Conservation (phyloP, 2,329 filamentous ascomycete species). For the Colletotrichum truncatum region DNA sequence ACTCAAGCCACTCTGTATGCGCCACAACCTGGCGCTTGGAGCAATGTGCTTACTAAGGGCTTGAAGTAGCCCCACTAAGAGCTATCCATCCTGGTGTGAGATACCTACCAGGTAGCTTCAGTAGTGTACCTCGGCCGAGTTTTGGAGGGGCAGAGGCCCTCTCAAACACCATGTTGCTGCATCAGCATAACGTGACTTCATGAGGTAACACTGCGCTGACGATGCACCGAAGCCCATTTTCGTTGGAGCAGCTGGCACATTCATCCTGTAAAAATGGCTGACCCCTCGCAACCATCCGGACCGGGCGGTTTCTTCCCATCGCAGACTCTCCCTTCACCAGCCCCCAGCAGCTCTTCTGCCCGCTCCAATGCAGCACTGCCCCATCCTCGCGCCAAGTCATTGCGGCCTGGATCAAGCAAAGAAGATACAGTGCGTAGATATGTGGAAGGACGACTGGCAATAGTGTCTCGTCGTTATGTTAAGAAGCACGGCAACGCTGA, state of each 20-base stretch:
- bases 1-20: not conserved
- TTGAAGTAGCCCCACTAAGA: no score
- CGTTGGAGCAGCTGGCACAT: not conserved
- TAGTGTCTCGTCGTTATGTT: conserved; percentile 66
- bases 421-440: conserved; percentile 69
- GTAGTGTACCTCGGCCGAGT: no score
- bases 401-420: conserved; percentile 66
- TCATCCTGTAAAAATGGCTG: conserved; percentile 36
- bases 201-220: not conserved
- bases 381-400: conserved; percentile 60
- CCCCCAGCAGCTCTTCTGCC: conserved; percentile 59
- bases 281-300: conserved; percentile 29
- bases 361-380: conserved; percentile 53
- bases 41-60: no score
- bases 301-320: conserved; percentile 63
- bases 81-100: no score
- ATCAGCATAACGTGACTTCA: not conserved
- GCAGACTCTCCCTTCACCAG: conserved; percentile 60
- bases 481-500: conserved; percentile 64
- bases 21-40: not conserved
- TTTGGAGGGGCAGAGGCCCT: no score
- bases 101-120: no score
- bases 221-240: conserved; percentile 24
- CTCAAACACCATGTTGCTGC: no score
- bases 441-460: conserved; percentile 60